Base-by-base conservation (phyloP, 139 green algal genomes). In the Picocystis salinarum region DNA sequence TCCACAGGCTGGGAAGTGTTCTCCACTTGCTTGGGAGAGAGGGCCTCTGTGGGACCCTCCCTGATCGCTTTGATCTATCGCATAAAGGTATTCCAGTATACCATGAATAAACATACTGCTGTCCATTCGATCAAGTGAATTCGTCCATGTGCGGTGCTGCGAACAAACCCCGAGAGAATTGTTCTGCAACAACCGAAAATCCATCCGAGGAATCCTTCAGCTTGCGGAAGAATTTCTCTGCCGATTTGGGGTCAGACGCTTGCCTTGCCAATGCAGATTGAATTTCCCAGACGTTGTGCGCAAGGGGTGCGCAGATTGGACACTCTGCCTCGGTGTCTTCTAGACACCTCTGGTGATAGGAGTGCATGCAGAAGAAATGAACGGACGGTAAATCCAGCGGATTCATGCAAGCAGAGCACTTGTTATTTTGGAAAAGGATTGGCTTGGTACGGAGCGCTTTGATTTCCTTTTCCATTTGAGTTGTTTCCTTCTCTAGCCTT, bases 291-390 rank as follows among this genome's bases (percentile, higher is more conserved):
- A 49, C 29, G 39, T 17, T n/a, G n/a, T n/a, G n/a, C n/a, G n/a
- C n/a, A n/a, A n/a, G 67, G 0, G 77, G 62, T 2, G 73, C 77
- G 50, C 85, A 96, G 39, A 92, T 55, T 6, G 85, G 85, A 60
- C 85, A 96, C 55, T 88, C 74, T 13, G 46, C 33, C 41, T 82
- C 73, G 28, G 52, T 66, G 33, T 94, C 86, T 3, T 76, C 84
- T 25, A 96, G 64, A 7, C 74, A 79, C 17, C 76, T 68, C 39
- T 70, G 25, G 66, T 94, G 91, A 63, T 76, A 96, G 12, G 69
- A 82, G 54, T 96, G 85, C 39, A 77, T 74, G 57, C 85, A 96
- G 45, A 97, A 22, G 53, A 96, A 96, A 66, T 96, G 85, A 19
- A 94, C 75, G 1, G 71, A 74, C 2, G 85, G 85, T 42, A 96